phyloP scores from a whole-genome alignment of 805 yeast species.

The Monosporozyma aquatica region DNA sequence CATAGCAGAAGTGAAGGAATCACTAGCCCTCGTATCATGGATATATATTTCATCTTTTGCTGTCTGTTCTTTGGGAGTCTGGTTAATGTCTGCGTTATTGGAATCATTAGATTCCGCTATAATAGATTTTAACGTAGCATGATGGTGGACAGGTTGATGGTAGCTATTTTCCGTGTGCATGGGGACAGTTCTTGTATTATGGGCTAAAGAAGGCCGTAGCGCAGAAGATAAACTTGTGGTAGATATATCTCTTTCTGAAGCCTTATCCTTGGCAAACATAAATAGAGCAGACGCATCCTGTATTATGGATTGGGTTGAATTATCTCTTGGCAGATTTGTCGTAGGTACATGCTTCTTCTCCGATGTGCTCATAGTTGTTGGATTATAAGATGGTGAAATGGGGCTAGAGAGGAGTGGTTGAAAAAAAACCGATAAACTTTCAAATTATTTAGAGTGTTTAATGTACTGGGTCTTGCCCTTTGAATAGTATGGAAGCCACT shows the following conservation, averaged over 20 bases:
- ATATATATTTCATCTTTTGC: no score
- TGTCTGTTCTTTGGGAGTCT: no score
- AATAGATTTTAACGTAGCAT: neutral
- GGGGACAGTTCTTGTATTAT: neutral
- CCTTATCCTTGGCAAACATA: conserved; percentile 51
- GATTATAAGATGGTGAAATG: no score
- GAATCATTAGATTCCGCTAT: neutral
- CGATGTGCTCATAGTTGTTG: neutral
- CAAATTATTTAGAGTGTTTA: no score
- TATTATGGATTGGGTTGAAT: conserved; percentile 33
- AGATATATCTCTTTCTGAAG: conserved; percentile 4
- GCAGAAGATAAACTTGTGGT: neutral
- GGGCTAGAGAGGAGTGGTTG: no score
- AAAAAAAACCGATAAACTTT: neutral
- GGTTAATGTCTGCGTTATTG: neutral
- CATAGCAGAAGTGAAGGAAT: no score
- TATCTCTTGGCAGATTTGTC: no score
- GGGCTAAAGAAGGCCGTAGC: neutral
- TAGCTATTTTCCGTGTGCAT: neutral
- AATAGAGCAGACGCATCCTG: conserved; percentile 56
- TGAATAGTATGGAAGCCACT: no score
- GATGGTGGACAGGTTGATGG: neutral
- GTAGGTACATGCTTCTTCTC: neutral
- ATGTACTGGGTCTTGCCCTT: no score
- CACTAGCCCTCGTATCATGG: no score